These are phyloP conservation scores for Tuber brumale DNA, from an alignment of 495 filamentous ascomycete genomes.

Conservation along the genomic window DNA sequence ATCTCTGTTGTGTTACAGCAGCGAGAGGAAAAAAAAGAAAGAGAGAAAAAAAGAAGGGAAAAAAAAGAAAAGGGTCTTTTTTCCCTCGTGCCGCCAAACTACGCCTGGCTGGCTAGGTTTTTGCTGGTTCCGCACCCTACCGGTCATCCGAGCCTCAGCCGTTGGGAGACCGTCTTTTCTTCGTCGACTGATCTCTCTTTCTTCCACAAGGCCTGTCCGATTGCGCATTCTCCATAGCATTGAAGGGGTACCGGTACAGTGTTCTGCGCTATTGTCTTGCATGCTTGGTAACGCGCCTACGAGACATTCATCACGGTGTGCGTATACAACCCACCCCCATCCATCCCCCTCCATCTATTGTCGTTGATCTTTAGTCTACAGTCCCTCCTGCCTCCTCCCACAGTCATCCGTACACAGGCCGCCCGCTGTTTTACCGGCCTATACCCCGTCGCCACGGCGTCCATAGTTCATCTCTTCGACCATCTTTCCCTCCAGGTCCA, in stretches of 20 bases:
- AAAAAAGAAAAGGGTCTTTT: not conserved
- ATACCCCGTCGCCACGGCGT: constrained; percentile 27
- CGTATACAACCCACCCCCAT: not conserved
- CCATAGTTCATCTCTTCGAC: constrained; percentile 14
- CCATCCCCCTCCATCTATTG: not conserved
- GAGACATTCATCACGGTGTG: not conserved
- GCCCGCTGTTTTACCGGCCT: not conserved
- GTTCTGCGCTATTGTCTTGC: not conserved
- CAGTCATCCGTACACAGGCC: not conserved
- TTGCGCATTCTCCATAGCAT: not conserved
- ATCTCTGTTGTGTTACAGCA: not conserved
- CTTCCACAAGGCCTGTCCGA: not conserved
- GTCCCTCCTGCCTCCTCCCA: not conserved
- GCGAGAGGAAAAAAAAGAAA: not conserved
- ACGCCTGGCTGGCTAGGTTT: not conserved
- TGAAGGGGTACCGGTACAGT: not conserved
- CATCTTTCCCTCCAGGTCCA: constrained; percentile 30
- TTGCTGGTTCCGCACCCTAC: not conserved
- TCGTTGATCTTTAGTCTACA: not conserved
- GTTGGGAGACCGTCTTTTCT: not conserved
- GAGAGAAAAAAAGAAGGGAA: not conserved
- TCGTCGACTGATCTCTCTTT: not conserved
- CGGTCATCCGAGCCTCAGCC: not conserved
- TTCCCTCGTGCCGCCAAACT: not conserved
- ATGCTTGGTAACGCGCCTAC: not conserved